These are phyloP conservation scores for Naganishia onofrii DNA, from an alignment of 768 basidiomycete genomes.

Conservation along the genomic window DNA sequence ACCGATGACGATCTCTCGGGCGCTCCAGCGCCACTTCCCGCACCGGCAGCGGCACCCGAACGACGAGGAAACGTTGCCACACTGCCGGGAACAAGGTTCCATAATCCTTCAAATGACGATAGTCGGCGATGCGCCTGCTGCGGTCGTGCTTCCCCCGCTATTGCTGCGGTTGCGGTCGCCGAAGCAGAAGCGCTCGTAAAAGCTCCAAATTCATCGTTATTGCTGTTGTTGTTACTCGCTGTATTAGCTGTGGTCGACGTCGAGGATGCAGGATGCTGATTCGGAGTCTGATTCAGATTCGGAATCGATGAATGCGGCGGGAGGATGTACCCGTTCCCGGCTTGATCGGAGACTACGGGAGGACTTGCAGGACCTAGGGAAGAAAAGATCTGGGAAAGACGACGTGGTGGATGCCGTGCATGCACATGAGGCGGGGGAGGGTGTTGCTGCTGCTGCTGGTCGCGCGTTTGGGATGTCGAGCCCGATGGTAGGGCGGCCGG, in stretches of 20 bases:
- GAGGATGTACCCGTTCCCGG: constrained; percentile 8
- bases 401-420: background rate
- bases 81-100: background rate
- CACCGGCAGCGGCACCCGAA: background rate
- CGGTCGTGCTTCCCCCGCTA: background rate
- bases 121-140: background rate
- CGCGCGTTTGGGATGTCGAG: too few species aligned
- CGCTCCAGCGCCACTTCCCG: too few species aligned
- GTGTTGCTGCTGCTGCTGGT: too few species aligned
- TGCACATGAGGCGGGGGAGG: background rate
- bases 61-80: constrained; percentile 5
- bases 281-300: too few species aligned
- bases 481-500: too few species aligned
- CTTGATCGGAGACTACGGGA: background rate
- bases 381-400: constrained; percentile 6
- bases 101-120: constrained; percentile 2
- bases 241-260: too few species aligned
- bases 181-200: constrained; percentile 14
- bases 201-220: constrained; percentile 2
- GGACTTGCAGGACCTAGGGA: background rate
- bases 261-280: too few species aligned
- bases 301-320: background rate
- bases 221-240: background rate
- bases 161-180: background rate
- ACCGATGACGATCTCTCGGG: too few species aligned